A percentile compares a stretch with the other conserved stretches of the same genome.
phyloP scores from a whole-genome alignment of 2,329 filamentous ascomycete genomes.

The Cytospora mali region DNA sequence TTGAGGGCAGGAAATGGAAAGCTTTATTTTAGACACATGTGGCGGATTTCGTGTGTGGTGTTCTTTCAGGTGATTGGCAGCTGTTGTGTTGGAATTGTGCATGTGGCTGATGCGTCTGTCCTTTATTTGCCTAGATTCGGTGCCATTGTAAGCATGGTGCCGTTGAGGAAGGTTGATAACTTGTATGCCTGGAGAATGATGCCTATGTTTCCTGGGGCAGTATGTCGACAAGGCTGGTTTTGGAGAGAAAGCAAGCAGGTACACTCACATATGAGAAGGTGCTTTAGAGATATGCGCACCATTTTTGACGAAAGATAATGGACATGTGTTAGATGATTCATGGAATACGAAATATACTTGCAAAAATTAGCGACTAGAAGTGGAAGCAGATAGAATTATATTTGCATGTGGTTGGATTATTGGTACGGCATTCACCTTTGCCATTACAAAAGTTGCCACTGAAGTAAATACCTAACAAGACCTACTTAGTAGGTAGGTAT shows the following conservation, averaged over 20 bases:
- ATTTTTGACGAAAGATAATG: neutral
- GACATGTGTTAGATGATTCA: neutral
- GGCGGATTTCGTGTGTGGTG: slow-evolving; percentile 4
- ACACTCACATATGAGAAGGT: neutral
- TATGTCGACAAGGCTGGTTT: too few relatives aligned
- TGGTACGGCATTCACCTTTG: too few relatives aligned
- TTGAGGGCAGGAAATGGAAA: slow-evolving; percentile 14
- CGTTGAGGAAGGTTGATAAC: neutral
- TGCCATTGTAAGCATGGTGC: neutral
- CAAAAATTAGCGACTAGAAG: neutral
- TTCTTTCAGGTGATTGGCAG: neutral
- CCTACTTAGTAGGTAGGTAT: too few relatives aligned
- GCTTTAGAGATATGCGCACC: neutral
- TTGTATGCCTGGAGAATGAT: neutral
- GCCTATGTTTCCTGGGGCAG: neutral
- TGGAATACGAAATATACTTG: neutral
- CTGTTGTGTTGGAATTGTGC: neutral
- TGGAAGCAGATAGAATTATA: neutral
- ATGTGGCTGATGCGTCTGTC: neutral
- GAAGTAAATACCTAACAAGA: too few relatives aligned
- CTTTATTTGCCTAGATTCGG: neutral
- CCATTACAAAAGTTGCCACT: too few relatives aligned
- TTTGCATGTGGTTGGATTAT: too few relatives aligned
- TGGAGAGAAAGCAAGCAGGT: neutral
- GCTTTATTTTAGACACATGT: slow-evolving; percentile 3